Evolutionary conservation across 2,329 filamentous ascomycete species (phyloP).

Genomic region (Zymoseptoria passerinii): DNA sequence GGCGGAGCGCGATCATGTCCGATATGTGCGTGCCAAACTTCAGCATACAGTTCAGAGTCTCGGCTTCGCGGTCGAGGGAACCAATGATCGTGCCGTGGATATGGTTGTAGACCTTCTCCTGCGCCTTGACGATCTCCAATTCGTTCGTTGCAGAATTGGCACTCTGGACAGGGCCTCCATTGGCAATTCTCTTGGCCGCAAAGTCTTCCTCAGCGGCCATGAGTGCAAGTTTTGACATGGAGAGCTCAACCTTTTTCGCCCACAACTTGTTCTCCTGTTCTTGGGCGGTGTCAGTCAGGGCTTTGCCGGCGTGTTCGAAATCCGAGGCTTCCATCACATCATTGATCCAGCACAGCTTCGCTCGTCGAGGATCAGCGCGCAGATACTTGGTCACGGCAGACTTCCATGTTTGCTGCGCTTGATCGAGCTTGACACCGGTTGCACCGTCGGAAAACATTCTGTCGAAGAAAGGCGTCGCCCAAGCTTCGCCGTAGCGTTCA

Average conservation of each 20-base stretch:
- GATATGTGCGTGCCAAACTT: slow-evolving; percentile 47
- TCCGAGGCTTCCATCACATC: slow-evolving; percentile 71
- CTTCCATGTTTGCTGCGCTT: slow-evolving; percentile 57
- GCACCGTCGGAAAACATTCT: slow-evolving; percentile 59
- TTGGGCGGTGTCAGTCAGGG: slow-evolving; percentile 61
- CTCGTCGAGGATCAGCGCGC: slow-evolving; percentile 59
- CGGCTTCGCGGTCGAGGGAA: slow-evolving; percentile 73
- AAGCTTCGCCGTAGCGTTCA: slow-evolving; percentile 55
- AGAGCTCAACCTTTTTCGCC: slow-evolving; percentile 90
- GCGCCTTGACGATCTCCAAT: slow-evolving; percentile 65
- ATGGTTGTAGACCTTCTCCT: slow-evolving; percentile 66
- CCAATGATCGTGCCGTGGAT: slow-evolving; percentile 58
- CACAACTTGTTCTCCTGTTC: slow-evolving; percentile 71
- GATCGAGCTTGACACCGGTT: slow-evolving; percentile 53
- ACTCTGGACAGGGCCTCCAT: slow-evolving; percentile 1
- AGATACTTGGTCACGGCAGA: slow-evolving; percentile 70
- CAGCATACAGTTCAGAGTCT: slow-evolving; percentile 66
- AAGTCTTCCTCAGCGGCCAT: slow-evolving; percentile 51
- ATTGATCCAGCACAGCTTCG: slow-evolving; percentile 89
- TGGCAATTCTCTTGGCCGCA: slow-evolving; percentile 2
- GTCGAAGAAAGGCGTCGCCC: slow-evolving; percentile 71
- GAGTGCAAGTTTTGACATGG: slow-evolving; percentile 68
- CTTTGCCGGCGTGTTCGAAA: slow-evolving; percentile 62
- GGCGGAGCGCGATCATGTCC: slow-evolving; percentile 56
- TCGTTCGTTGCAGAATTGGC: slow-evolving; percentile 35